Conservation (phyloP, 1,139 yeast genomes). For the Protomyces lactucae-debilis region DNA sequence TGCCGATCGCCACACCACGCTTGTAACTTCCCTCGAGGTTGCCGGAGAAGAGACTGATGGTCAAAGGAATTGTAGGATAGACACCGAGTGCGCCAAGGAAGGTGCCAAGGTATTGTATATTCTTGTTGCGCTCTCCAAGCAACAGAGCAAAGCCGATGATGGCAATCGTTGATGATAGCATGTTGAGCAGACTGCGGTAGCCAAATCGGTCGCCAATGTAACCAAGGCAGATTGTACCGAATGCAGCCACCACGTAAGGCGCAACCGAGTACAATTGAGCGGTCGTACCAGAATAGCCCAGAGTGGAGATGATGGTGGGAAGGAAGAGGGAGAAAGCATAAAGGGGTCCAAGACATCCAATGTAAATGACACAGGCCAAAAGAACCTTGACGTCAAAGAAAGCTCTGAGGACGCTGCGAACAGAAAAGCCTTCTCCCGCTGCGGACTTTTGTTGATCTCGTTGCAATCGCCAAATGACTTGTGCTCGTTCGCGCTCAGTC, state of each 20-base stretch:
- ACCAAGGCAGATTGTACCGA: slow-evolving; percentile 20
- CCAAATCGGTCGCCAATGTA: slow-evolving; percentile 8
- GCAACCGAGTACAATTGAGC: slow-evolving; percentile 34
- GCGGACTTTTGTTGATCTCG: slow-evolving; percentile 22
- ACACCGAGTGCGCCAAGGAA: slow-evolving; percentile 42
- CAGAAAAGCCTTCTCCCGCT: slow-evolving; percentile 14
- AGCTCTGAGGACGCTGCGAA: slow-evolving; percentile 9
- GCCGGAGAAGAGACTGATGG: slow-evolving; percentile 43
- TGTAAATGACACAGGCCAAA: slow-evolving; percentile 34
- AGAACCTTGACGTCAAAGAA: slow-evolving; percentile 12
- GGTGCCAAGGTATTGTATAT: slow-evolving; percentile 40
- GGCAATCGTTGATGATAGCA: slow-evolving; percentile 11
- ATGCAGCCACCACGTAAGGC: slow-evolving; percentile 32
- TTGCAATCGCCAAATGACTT: slow-evolving; percentile 16
- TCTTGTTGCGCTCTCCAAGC: not conserved
- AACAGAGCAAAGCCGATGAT: slow-evolving; percentile 19
- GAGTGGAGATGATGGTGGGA: slow-evolving; percentile 32
- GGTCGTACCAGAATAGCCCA: slow-evolving; percentile 32
- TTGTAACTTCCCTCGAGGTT: slow-evolving; percentile 43
- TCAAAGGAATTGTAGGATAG: slow-evolving; percentile 41
- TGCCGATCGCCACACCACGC: slow-evolving; percentile 44
- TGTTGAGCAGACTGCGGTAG: slow-evolving; percentile 6
- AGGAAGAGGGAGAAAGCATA: slow-evolving; percentile 32
- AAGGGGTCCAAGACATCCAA: slow-evolving; percentile 37
- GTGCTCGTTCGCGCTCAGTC: slow-evolving; percentile 14